Percentiles rank a stretch among this genome's conserved stretches.
phyloP scores from a whole-genome alignment of 2,329 filamentous ascomycete genomes.

The Exutisphaerella laricina region DNA sequence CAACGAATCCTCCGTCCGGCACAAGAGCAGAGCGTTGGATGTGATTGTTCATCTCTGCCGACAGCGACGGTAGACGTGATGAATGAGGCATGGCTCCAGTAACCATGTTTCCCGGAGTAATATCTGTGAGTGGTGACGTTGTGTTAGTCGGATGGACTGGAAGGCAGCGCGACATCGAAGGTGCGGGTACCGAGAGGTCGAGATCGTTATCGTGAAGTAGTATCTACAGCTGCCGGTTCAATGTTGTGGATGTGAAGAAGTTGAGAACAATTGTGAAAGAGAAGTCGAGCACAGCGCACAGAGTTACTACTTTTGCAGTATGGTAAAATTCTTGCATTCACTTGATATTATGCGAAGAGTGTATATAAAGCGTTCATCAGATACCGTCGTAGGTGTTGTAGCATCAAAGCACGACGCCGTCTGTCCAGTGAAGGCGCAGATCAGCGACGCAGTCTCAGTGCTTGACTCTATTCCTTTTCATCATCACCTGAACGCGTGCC shows the following conservation, averaged over 20 bases:
- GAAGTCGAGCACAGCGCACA: neutral
- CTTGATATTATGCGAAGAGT: no score
- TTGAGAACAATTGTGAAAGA: neutral
- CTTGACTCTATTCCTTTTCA: slow-evolving; percentile 91
- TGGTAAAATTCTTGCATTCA: neutral
- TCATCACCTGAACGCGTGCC: slow-evolving; percentile 72
- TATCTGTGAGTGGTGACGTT: neutral
- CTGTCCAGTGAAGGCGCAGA: slow-evolving; percentile 44
- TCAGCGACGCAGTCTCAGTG: slow-evolving; percentile 61
- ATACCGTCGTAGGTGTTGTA: slow-evolving; percentile 33
- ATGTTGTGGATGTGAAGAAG: neutral
- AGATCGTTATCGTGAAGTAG: neutral
- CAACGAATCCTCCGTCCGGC: neutral
- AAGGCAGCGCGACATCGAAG: neutral
- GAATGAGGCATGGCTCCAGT: neutral
- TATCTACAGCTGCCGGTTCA: neutral
- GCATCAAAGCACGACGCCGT: slow-evolving; percentile 31
- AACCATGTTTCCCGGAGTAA: no score
- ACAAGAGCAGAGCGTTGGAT: slow-evolving; percentile 1
- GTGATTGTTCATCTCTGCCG: slow-evolving; percentile 6
- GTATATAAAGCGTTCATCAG: slow-evolving; percentile 21
- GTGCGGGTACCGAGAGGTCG: neutral
- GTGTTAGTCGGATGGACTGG: neutral
- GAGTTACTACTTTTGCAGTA: neutral
- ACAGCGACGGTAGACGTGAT: neutral